These are phyloP conservation scores for Oehlia diaphana DNA, from an alignment of 192 early-diverging fungal species.

Conservation along the genomic window DNA sequence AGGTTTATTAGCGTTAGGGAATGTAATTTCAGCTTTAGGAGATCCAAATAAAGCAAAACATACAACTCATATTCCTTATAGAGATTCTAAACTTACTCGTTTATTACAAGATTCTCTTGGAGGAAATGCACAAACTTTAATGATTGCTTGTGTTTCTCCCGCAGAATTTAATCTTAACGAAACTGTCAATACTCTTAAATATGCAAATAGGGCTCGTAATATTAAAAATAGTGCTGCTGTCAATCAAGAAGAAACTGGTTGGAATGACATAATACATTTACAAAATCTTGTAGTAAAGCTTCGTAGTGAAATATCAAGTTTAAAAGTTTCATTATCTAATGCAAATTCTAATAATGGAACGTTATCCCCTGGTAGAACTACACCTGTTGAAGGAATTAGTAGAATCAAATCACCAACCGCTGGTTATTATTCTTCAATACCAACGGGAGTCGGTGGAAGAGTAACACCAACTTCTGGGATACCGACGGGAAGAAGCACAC, in stretches of 20 bases:
- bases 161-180: conserved; percentile 84
- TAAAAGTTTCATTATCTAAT: conserved; percentile 33
- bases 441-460: background rate
- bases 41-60: conserved; percentile 62
- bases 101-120: conserved; percentile 96
- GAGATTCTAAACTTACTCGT: conserved; percentile 95
- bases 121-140: conserved; percentile 90
- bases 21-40: conserved; percentile 95
- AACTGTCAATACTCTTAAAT: conserved; percentile 94
- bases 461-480: background rate
- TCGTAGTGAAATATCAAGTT: conserved; percentile 50
- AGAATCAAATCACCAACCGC: background rate
- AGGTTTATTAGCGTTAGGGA: conserved; percentile 93
- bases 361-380: background rate
- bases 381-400: background rate
- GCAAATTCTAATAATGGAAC: background rate
- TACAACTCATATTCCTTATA: conserved; percentile 85
- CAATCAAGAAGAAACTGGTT: conserved; percentile 69
- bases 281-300: conserved; percentile 64
- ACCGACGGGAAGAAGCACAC: background rate
- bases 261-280: conserved; percentile 63
- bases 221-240: conserved; percentile 89
- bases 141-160: conserved; percentile 93
- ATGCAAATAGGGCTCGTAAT: conserved; percentile 93
- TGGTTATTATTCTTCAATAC: background rate